phyloP scores from a whole-genome alignment of 2,329 filamentous ascomycete genomes.

The Onygenales sp. region DNA sequence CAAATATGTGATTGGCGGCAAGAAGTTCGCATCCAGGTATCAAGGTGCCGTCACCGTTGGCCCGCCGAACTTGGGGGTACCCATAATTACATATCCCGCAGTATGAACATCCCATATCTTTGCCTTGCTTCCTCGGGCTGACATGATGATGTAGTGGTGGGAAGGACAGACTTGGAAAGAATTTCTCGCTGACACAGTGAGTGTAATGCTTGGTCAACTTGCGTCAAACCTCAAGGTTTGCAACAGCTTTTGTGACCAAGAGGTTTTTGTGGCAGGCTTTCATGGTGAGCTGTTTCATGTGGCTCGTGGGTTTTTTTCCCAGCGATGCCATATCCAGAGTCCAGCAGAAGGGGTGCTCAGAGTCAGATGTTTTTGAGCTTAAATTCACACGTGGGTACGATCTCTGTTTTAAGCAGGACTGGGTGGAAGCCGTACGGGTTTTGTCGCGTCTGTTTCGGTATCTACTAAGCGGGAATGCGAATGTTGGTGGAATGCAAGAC shows the following conservation, averaged over 20 bases:
- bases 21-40: not conserved
- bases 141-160: conserved; percentile 6
- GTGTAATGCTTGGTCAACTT: conserved; percentile 10
- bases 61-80: not conserved
- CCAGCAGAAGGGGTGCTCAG: not conserved
- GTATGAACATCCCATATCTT: not conserved
- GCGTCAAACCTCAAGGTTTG: conserved; percentile 3
- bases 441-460: conserved; percentile 10
- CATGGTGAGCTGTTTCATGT: not conserved
- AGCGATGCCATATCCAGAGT: not conserved
- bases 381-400: conserved; percentile 10
- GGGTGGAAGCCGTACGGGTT: conserved; percentile 8
- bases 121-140: not conserved
- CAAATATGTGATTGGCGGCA: conserved; percentile 1
- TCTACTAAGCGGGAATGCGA: conserved; percentile 8
- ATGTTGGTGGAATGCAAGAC: conserved; percentile 6
- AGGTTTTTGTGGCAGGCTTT: conserved; percentile 2
- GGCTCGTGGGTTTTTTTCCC: not conserved
- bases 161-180: conserved; percentile 7
- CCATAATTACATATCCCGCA: not conserved
- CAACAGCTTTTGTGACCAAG: not conserved
- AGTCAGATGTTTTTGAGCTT: not conserved
- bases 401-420: conserved; percentile 8
- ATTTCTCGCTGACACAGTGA: conserved; percentile 6
- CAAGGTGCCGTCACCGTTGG: conserved; percentile 2